Evolutionary conservation across 1,284 basidiomycete species (phyloP).

Genomic region (Bondarzewia mesenterica): DNA sequence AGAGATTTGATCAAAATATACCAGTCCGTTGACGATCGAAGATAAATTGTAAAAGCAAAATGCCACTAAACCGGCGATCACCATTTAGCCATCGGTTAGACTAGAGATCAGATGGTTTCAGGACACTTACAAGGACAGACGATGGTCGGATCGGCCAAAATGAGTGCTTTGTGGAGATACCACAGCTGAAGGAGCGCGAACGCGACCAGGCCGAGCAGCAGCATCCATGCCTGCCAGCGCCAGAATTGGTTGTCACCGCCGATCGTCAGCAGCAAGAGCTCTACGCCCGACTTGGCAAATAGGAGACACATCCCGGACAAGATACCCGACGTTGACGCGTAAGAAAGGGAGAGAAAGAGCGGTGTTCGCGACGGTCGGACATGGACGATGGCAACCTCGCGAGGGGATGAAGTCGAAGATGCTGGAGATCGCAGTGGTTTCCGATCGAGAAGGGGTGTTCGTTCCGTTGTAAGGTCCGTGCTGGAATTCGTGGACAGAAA

Average conservation of each 20-base stretch:
- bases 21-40: conserved; percentile 80
- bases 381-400: conserved; percentile 17
- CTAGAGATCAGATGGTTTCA: too few species aligned
- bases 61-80: conserved; percentile 55
- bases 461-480: conserved; percentile 39
- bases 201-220: conserved; percentile 60
- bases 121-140: conserved; percentile 76
- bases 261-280: conserved; percentile 79
- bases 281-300: conserved; percentile 92
- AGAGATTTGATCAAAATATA: conserved; percentile 88
- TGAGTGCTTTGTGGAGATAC: conserved; percentile 88
- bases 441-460: conserved; percentile 50
- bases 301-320: conserved; percentile 90
- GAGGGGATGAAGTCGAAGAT: conserved; percentile 17
- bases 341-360: conserved; percentile 76
- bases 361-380: conserved; percentile 42
- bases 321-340: conserved; percentile 87
- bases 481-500: conserved; percentile 24
- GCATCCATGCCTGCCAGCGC: conserved; percentile 75
- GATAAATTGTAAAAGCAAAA: conserved; percentile 96
- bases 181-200: conserved; percentile 80
- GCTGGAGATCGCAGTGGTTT: conserved; percentile 26
- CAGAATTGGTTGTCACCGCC: conserved; percentile 83
- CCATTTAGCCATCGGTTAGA: neutral
- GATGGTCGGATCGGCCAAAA: conserved; percentile 80